phyloP scores from a whole-genome alignment of 164 flowering plant genomes.

The Vitis amurensis region DNA sequence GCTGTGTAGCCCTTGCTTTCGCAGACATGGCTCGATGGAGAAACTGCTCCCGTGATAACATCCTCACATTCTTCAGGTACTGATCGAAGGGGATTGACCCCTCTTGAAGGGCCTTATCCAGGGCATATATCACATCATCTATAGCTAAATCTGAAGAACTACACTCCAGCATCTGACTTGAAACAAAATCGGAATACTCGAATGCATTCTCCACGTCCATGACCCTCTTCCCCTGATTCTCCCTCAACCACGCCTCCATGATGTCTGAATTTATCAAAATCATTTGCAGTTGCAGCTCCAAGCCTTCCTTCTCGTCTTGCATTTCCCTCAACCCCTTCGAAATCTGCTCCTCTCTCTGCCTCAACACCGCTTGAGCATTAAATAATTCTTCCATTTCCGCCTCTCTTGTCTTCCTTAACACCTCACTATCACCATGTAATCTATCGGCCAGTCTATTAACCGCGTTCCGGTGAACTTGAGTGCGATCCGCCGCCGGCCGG shows the following conservation, averaged over 20 bases:
- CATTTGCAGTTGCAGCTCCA: constrained; percentile 87
- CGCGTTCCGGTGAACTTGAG: constrained; percentile 68
- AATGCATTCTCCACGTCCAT: constrained; percentile 63
- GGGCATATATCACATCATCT: constrained; percentile 70
- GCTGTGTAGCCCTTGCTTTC: constrained; percentile 71
- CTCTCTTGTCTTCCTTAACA: constrained; percentile 64
- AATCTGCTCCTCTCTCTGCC: constrained; percentile 60
- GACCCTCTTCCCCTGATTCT: constrained; percentile 48
- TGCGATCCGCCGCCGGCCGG: constrained; percentile 53
- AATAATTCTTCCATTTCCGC: constrained; percentile 78
- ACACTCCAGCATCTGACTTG: constrained; percentile 78
- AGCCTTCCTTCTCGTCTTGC: constrained; percentile 72
- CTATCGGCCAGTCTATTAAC: constrained; percentile 66
- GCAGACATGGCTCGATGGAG: constrained; percentile 72
- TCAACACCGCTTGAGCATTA: constrained; percentile 53
- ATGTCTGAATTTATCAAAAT: constrained; percentile 76
- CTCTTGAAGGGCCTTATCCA: constrained; percentile 84
- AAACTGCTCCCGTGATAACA: constrained; percentile 82
- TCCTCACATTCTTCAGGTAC: constrained; percentile 78
- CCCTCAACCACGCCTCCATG: constrained; percentile 78
- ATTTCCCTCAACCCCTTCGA: constrained; percentile 66
- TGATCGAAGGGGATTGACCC: constrained; percentile 73
- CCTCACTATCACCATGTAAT: constrained; percentile 50
- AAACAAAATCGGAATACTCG: constrained; percentile 55
- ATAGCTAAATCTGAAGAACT: constrained; percentile 74